Evolutionary conservation across 768 basidiomycete species (phyloP), one percentile per base, ranked within the genome.

Genomic region (Boletus patriciae): DNA sequence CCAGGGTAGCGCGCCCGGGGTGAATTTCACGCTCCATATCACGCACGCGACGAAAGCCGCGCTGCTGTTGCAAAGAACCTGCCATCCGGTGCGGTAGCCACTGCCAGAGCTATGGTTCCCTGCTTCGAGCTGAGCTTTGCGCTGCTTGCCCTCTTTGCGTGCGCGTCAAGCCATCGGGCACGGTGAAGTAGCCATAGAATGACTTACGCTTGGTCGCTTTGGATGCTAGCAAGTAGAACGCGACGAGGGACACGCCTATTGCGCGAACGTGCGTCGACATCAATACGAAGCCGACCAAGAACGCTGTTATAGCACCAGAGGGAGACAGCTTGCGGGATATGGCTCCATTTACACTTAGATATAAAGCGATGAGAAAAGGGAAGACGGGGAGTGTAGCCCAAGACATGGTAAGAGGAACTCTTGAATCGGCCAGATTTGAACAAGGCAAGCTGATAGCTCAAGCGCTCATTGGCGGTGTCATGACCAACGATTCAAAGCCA

Each of bases 61-160:
- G 13, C 83, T 76, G 36, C 90, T 90, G 68, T 94, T 95, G 75
- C 84, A 87, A 11, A 95, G 71, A 21, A 94, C 94, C 73, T 96
- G 94, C 76, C 83, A 82, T 16, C 84, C 89, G 31, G 76, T 81
- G 43, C 94, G 80, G 67, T 93, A 85, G 0, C 92, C 94, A 13
- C 79, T 79, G 50, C 83, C 83, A 47, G 29, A 29, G 8, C 29
- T 9, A 9, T 87, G 81, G 64, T 89, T 84, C 0, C 88, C 91
- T 41, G 90, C 89, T 69, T 95, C 92, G 37, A 94, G 78, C 58
- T 76, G 75, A 4, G 82, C 80, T 69, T 97, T 98, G 50, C 78
- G 76, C 49, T 82, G 76, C 73, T 87, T 94, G 54, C 92, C 87
- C 58, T 87, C 89, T 86, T 46, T 6, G 18, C 25, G 18, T 13